These are phyloP conservation scores for Papiliotrema terrestris DNA, from an alignment of 1,284 basidiomycete species.

Conservation along the genomic window DNA sequence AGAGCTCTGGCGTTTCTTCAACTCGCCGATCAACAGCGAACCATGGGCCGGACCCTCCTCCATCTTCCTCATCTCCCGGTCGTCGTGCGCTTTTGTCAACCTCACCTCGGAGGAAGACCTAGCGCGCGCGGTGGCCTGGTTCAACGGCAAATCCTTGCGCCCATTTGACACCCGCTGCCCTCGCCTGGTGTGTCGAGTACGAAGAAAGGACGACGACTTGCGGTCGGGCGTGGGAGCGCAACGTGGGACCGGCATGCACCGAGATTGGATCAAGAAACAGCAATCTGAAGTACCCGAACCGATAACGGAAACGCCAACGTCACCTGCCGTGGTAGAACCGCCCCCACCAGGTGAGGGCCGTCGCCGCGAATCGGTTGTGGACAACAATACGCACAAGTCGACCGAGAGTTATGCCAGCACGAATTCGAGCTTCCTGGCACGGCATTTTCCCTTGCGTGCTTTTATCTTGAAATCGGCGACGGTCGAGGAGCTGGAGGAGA, in stretches of 20 bases:
- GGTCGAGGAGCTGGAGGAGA: constrained; percentile 79
- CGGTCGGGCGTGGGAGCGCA: constrained; percentile 88
- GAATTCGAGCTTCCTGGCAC: constrained; percentile 57
- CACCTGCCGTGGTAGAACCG: constrained; percentile 30
- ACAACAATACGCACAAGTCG: constrained; percentile 11
- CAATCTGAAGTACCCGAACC: constrained; percentile 15
- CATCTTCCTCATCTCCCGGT: constrained; percentile 87
- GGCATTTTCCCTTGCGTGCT: constrained; percentile 77
- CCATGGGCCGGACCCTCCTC: constrained; percentile 65
- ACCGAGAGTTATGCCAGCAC: constrained; percentile 58
- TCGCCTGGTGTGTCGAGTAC: constrained; percentile 77
- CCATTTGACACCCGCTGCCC: constrained; percentile 67
- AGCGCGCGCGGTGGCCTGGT: constrained; percentile 64
- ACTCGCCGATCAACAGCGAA: constrained; percentile 25
- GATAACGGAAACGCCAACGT: constrained; percentile 11
- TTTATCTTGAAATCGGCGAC: constrained; percentile 90
- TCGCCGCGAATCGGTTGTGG: constrained; percentile 22
- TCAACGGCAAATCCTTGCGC: constrained; percentile 55
- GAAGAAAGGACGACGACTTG: constrained; percentile 79
- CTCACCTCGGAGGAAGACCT: constrained; percentile 66
- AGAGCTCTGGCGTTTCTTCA: constrained; percentile 86
- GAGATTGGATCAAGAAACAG: constrained; percentile 62
- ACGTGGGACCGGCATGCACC: constrained; percentile 79
- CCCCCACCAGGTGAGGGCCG: constrained; percentile 35
- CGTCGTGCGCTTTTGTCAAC: constrained; percentile 91